These are phyloP conservation scores for Wickerhamomyces canadensis DNA, from an alignment of 805 yeast genomes.

Conservation along the genomic window DNA sequence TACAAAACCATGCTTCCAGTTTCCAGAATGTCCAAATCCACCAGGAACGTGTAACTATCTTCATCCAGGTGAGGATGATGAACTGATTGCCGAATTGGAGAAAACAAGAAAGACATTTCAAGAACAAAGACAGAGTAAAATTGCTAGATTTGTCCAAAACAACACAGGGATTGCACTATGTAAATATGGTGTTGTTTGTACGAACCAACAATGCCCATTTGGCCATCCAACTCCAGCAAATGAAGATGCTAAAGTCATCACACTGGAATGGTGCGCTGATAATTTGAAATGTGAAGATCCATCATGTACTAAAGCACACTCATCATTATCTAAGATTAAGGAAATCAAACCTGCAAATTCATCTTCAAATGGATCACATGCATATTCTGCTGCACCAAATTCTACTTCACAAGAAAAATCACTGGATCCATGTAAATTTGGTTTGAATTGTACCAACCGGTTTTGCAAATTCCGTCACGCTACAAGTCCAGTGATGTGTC, in stretches of 20 bases:
- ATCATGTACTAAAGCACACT: constrained; percentile 71
- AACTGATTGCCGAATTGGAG: constrained; percentile 61
- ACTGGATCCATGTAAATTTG: constrained; percentile 81
- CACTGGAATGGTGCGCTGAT: constrained; percentile 70
- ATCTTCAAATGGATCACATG: constrained; percentile 9
- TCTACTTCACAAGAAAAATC: constrained; percentile 39
- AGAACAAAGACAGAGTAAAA: constrained; percentile 30
- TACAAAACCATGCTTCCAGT: constrained; percentile 64
- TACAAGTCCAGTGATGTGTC: constrained; percentile 62
- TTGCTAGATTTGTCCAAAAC: constrained; percentile 25
- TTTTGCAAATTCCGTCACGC: constrained; percentile 87
- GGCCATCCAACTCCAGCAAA: constrained; percentile 92
- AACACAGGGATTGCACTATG: constrained; percentile 56
- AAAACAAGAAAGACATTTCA: constrained; percentile 48
- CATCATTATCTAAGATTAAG: constrained; percentile 57
- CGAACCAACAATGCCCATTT: constrained; percentile 76
- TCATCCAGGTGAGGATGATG: constrained; percentile 84
- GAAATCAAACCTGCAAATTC: constrained; percentile 27
- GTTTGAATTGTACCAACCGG: constrained; percentile 67
- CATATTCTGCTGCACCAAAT: constrained; percentile 13
- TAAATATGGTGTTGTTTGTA: constrained; percentile 70
- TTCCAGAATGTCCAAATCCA: constrained; percentile 71
- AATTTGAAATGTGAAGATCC: constrained; percentile 60
- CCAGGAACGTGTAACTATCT: constrained; percentile 79
- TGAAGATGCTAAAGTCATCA: constrained; percentile 61